Evolutionary conservation across 148 eudicot genomes (phyloP), one percentile per base, ranked within the genome.

Genomic region (Pouteria glomerata): DNA sequence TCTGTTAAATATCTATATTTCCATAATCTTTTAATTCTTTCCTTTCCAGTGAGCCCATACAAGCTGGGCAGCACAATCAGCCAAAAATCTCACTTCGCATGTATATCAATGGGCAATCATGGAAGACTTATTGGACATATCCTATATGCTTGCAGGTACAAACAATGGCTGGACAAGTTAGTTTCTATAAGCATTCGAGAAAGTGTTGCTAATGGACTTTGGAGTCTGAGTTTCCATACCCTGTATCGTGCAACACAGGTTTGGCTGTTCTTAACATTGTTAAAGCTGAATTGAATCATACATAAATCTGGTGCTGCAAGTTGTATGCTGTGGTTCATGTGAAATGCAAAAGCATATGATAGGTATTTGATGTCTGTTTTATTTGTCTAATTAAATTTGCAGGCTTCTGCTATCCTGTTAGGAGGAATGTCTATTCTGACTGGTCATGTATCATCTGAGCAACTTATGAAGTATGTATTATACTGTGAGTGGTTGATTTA

Each of bases 401-500:
- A 85, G 89, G 77, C 80, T 74, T 57, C 80, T 56, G 86, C 89
- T 41, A 78, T 85, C 56, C 21, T 76, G 18, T 81, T 82, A 63
- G 89, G 86, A 51, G 89, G 89, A 67, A 59, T 83, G 70, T 82
- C 86, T 31, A 62, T 85, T 50, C 44, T 80, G 37, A 72, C 72
- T 50, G 84, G 89, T 53, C 86, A 78, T 76, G 70, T 79, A 74
- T 78, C 84, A 27, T 70, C 84, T 78, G 89, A 85, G 81, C 81
- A 85, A 69, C 80, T 85, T 34, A 74, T 80, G 62, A 85, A 83
- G 75, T 85, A 85, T 57, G 81, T 85, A 39, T 77, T 85, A 59
- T 85, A 85, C 74, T 85, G 89, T 30, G 89, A 85, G 71, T 85
- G 89, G 89, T 74, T 85, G 74, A 83, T 85, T 42, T 82, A 80